Base-by-base conservation (phyloP, 2,329 filamentous ascomycete species). In the Fusarium incarnatum region DNA sequence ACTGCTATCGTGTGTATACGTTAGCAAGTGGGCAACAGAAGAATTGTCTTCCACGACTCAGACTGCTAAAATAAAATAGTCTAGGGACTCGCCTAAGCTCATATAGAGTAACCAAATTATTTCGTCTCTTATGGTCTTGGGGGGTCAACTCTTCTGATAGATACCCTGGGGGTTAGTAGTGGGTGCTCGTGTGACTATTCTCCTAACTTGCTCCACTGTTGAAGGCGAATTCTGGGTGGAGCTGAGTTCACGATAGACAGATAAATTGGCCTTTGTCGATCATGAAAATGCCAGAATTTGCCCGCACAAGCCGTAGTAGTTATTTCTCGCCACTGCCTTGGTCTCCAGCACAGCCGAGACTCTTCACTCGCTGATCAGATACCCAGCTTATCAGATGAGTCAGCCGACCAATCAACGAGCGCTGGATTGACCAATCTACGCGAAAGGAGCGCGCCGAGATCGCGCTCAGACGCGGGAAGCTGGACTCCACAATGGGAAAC, bases 371-470 rank as follows among this genome's bases (percentile, higher is more conserved):
- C 37, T 41, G 50, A 64, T 70, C 47, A 52, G 37, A 60, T 55
- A 60, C 54, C 27, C 47, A 53, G 50, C 53, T 46, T 57, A 56
- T 60, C 42, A 49, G 49, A 65, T 73, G 71, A 75, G 62, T 74
- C 64, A 66, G 60, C 56, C 23, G 27, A 37, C 57, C 54, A 70
- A 64, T 67, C 23, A 34, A 18, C 40, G 25, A 44, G n/a, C 49
- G 23, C 23, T 27, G 34, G 64, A 56, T 58, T 32, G 18, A 54
- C 28, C 62, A 75, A 72, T 79, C 76, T 73, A 77, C 77, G 73
- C 77, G 77, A 78, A 75, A 68, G 37, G 47, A 58, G 64, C 75
- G 71, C 77, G 76, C 67, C 56, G 54, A 45, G 63, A 65, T 70
- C 71, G 72, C 67, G 73, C 30, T 62, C 47, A 52, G 32, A 61